Conservation (phyloP, 192 early-diverging fungal species). For the Podila minutissima region DNA sequence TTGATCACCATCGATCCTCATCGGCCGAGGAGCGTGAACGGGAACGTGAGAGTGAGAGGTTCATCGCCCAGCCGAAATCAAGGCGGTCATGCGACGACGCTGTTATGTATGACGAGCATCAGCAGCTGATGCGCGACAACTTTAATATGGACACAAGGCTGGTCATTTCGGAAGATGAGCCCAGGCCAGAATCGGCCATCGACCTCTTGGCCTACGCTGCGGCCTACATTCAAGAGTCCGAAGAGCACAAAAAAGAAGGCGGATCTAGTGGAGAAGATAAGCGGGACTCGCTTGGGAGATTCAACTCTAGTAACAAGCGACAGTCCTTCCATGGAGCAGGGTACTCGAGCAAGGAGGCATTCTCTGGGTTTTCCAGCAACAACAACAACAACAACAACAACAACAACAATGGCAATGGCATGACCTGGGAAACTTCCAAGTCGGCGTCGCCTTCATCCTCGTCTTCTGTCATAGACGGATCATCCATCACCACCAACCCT, state of each 20-base stretch:
- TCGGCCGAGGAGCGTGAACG: background rate
- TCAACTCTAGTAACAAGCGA: slow-evolving; percentile 37
- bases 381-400: background rate
- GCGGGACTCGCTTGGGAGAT: slow-evolving; percentile 17
- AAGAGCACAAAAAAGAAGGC: slow-evolving; percentile 47
- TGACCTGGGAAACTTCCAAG: slow-evolving; percentile 31
- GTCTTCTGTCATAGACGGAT: background rate
- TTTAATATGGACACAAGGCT: slow-evolving; percentile 49
- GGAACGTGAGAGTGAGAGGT: background rate
- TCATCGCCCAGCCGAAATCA: slow-evolving; percentile 20
- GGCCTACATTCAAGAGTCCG: slow-evolving; percentile 37
- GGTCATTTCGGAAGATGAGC: slow-evolving; percentile 43
- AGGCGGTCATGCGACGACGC: slow-evolving; percentile 39
- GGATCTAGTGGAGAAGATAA: slow-evolving; percentile 14
- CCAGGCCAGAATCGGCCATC: slow-evolving; percentile 46
- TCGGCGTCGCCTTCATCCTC: background rate
- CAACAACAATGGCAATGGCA: slow-evolving; percentile 5
- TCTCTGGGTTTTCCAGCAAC: background rate
- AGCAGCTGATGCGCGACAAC: slow-evolving; percentile 43
- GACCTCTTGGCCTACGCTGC: slow-evolving; percentile 47
- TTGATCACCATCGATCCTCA: background rate
- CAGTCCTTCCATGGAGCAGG: slow-evolving; percentile 50
- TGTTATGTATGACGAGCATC: slow-evolving; percentile 34
- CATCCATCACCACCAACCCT: slow-evolving; percentile 5
- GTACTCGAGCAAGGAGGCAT: slow-evolving; percentile 38